These are phyloP conservation scores for Rossbeevera mucosa DNA, from an alignment of 768 basidiomycete genomes.

Conservation along the genomic window DNA sequence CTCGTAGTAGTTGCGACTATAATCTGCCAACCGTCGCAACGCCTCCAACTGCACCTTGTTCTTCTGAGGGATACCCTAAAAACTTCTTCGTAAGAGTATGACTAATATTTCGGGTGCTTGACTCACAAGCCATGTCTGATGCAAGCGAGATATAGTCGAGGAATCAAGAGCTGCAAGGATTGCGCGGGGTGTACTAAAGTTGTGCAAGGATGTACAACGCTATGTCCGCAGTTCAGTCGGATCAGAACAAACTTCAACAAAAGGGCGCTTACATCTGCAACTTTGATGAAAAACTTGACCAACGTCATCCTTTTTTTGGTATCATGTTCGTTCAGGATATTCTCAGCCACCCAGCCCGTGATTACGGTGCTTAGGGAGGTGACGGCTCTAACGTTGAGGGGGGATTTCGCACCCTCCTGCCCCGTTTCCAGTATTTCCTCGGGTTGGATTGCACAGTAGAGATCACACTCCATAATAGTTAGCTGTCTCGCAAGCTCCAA, in stretches of 20 bases:
- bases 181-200: conserved; percentile 90
- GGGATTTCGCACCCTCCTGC: conserved; percentile 59
- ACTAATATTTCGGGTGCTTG: not conserved
- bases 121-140: conserved; percentile 91
- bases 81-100: conserved; percentile 8
- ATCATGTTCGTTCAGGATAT: conserved; percentile 86
- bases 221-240: conserved; percentile 30
- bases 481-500: conserved; percentile 91
- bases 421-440: conserved; percentile 87
- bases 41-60: conserved; percentile 73
- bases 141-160: conserved; percentile 86
- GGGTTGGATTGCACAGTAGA: conserved; percentile 82
- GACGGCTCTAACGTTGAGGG: conserved; percentile 75
- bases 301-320: conserved; percentile 73
- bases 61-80: conserved; percentile 79
- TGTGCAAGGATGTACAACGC: conserved; percentile 80
- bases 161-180: conserved; percentile 94
- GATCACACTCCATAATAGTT: conserved; percentile 86
- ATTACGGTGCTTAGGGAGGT: conserved; percentile 86
- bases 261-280: conserved; percentile 68
- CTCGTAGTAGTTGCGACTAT: conserved; percentile 84
- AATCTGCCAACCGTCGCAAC: conserved; percentile 84
- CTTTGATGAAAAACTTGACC: conserved; percentile 91
- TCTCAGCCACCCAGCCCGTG: conserved; percentile 95
- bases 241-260: conserved; percentile 2